These are phyloP conservation scores for Saccharomyces pastorianus DNA, from an alignment of 1,139 yeast genomes.

Conservation along the genomic window DNA sequence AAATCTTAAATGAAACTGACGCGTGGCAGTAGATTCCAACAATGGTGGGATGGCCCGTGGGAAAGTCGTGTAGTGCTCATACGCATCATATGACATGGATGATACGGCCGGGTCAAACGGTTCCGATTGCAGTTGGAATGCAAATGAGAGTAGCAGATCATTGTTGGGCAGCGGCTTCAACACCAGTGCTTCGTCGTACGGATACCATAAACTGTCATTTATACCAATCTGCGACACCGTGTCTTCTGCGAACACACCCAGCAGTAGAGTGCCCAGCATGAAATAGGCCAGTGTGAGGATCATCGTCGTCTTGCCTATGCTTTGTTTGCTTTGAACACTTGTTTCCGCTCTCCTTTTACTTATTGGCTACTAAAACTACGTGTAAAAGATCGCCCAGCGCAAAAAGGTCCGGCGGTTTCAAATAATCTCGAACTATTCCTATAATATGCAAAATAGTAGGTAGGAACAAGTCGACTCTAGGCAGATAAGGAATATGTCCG, in stretches of 20 bases:
- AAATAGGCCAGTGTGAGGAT: not conserved
- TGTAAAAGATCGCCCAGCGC: conserved; percentile 1
- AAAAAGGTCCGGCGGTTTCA: not conserved
- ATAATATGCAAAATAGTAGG: not conserved
- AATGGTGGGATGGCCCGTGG: conserved; percentile 81
- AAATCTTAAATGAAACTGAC: conserved; percentile 76
- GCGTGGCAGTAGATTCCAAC: conserved; percentile 54
- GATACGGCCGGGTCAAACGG: conserved; percentile 31
- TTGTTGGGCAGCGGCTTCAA: conserved; percentile 67
- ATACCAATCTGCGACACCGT: not conserved
- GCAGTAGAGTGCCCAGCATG: not conserved
- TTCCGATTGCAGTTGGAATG: conserved; percentile 55
- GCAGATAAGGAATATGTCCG: not conserved
- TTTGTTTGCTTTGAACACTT: not conserved
- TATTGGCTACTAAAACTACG: not conserved
- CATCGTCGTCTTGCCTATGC: not conserved
- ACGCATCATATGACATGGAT: conserved; percentile 18
- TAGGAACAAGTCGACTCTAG: not conserved
- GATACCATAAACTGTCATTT: conserved; percentile 23
- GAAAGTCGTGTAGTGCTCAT: conserved; percentile 60
- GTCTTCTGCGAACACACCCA: not conserved
- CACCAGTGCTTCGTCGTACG: conserved; percentile 52
- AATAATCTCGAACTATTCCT: not conserved
- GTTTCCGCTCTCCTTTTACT: not conserved
- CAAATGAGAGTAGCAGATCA: conserved; percentile 49